phyloP scores from a whole-genome alignment of 495 filamentous ascomycete genomes.

The Extremus antarcticus region DNA sequence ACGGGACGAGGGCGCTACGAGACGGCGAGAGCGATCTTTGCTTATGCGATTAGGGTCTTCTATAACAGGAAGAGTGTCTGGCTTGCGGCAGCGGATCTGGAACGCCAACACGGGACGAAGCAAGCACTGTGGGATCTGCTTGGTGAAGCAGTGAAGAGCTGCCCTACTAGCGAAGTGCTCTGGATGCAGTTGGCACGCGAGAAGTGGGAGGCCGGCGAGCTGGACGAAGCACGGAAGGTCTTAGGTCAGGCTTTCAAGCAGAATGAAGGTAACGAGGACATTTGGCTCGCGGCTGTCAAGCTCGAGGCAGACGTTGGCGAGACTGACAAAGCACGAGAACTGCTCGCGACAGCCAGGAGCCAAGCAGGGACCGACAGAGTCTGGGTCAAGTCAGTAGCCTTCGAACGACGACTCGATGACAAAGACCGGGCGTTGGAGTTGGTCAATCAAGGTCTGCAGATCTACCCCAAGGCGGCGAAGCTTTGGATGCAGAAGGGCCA shows the following conservation, averaged over 20 bases:
- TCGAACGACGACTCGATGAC: conserved; percentile 69
- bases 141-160: conserved; percentile 88
- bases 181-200: conserved; percentile 95
- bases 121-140: conserved; percentile 74
- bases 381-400: conserved; percentile 89
- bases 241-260: conserved; percentile 82
- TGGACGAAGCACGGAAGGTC: conserved; percentile 72
- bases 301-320: conserved; percentile 80
- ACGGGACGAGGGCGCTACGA: conserved; percentile 71
- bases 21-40: conserved; percentile 86
- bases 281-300: conserved; percentile 91
- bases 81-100: conserved; percentile 81
- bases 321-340: conserved; percentile 64
- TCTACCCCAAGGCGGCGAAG: conserved; percentile 80
- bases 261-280: conserved; percentile 90
- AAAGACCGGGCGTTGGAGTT: conserved; percentile 71
- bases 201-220: conserved; percentile 76
- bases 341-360: conserved; percentile 68
- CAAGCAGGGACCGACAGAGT: conserved; percentile 90
- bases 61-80: conserved; percentile 71
- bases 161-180: conserved; percentile 76
- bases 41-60: conserved; percentile 81
- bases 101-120: conserved; percentile 77
- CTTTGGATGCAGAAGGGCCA: conserved; percentile 99
- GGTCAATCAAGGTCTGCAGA: conserved; percentile 71